Conservation (phyloP, 1,139 yeast species). For the Casaregolazyma lundiana region DNA sequence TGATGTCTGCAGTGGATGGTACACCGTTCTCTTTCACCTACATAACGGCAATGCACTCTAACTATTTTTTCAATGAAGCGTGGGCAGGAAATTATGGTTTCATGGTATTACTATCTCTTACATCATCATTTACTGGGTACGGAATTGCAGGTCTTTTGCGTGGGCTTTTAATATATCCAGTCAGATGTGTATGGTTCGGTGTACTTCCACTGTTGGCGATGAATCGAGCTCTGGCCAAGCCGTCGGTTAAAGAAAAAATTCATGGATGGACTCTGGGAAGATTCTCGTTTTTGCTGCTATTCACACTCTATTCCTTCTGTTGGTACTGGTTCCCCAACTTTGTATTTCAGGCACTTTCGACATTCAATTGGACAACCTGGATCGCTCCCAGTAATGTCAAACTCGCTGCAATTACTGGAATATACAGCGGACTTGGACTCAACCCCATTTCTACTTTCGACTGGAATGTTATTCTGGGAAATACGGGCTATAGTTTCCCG, state of each 20-base stretch:
- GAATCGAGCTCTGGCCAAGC: constrained; percentile 47
- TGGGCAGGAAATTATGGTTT: constrained; percentile 37
- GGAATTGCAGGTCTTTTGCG: constrained; percentile 51
- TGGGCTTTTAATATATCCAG: constrained; percentile 47
- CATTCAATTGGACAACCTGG: constrained; percentile 63
- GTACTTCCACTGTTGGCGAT: constrained; percentile 50
- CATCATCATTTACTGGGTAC: constrained; percentile 55
- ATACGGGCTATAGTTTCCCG: constrained; percentile 20
- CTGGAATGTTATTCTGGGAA: constrained; percentile 40
- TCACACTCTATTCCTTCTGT: constrained; percentile 38
- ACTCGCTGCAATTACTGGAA: constrained; percentile 54
- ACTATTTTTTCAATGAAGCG: constrained; percentile 27
- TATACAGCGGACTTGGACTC: constrained; percentile 51
- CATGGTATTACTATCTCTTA: constrained; percentile 46
- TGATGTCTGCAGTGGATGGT: constrained; percentile 42
- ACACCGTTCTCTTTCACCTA: constrained; percentile 39
- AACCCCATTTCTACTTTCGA: constrained; percentile 53
- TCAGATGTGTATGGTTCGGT: constrained; percentile 53
- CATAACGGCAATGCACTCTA: constrained; percentile 29
- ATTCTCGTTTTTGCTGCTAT: constrained; percentile 41
- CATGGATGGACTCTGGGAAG: constrained; percentile 49
- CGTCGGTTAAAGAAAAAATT: constrained; percentile 40
- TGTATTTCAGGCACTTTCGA: constrained; percentile 45
- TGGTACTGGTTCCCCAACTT: constrained; percentile 57
- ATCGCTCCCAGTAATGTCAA: constrained; percentile 51